Percentiles rank a stretch among this genome's conserved stretches.
Conservation (phyloP, 176 grass and related monocot species). For the Eragrostis curvula region DNA sequence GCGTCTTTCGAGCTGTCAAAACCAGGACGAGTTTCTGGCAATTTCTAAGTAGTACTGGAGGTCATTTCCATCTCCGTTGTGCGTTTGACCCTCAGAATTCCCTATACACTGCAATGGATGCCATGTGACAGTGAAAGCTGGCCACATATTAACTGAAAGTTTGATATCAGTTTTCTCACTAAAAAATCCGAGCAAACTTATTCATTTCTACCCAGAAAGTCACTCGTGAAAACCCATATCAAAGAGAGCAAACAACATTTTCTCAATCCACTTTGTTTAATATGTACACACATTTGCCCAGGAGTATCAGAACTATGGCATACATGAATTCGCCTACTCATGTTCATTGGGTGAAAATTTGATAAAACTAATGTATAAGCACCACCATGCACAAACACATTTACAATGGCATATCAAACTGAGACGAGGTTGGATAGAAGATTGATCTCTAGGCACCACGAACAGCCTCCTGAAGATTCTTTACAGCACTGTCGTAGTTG, state of each 20-base stretch:
- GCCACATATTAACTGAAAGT: no score
- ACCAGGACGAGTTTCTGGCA: no score
- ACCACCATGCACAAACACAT: conserved; percentile 8
- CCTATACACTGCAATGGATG: no score
- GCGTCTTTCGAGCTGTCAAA: no score
- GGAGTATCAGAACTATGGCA: neutral
- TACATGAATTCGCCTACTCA: conserved; percentile 12
- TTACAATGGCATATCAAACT: neutral
- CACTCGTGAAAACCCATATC: neutral
- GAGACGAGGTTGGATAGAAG: neutral
- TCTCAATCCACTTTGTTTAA: neutral
- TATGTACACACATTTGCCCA: conserved; percentile 16
- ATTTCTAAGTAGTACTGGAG: no score
- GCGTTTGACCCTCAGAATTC: no score
- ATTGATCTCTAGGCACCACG: conserved; percentile 27
- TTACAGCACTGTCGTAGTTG: conserved; percentile 55
- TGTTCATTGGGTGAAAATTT: neutral
- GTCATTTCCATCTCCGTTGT: no score
- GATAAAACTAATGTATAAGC: conserved; percentile 10
- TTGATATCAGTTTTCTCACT: no score
- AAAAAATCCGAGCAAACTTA: neutral
- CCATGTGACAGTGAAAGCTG: no score
- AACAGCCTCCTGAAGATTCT: conserved; percentile 50
- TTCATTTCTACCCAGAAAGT: no score
- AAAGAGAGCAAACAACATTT: neutral